Percentiles rank a stretch among this genome's conserved stretches.
These are phyloP conservation scores for Chlorella sp. DNA, from an alignment of 139 green algal genomes.

Conservation along the genomic window DNA sequence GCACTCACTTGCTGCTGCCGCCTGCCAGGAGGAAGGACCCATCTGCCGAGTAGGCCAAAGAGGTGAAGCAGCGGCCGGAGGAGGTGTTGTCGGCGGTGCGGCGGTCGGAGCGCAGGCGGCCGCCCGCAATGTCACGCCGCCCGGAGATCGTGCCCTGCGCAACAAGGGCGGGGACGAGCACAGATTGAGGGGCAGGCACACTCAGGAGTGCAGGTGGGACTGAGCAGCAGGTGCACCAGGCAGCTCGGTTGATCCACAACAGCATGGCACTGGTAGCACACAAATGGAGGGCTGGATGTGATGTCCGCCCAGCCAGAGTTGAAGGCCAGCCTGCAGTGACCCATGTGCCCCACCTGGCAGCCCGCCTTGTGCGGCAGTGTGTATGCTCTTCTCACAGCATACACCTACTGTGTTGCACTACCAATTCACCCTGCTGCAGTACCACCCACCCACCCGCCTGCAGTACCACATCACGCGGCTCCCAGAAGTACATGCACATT, in stretches of 20 bases:
- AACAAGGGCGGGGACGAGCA: too few relatives aligned
- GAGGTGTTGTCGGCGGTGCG: slow-evolving; percentile 73
- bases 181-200: too few relatives aligned
- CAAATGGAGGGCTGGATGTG: not conserved
- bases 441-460: slow-evolving; percentile 46
- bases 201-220: not conserved
- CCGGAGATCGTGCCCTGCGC: slow-evolving; percentile 82
- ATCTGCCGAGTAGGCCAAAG: slow-evolving; percentile 90
- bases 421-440: not conserved
- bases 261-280: too few relatives aligned
- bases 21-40: slow-evolving; percentile 88
- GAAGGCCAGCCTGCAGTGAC: too few relatives aligned
- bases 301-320: too few relatives aligned
- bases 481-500: slow-evolving; percentile 96
- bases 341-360: too few relatives aligned
- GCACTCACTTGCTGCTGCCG: slow-evolving; percentile 70
- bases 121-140: slow-evolving; percentile 88
- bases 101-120: slow-evolving; percentile 75
- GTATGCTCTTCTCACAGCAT: too few relatives aligned
- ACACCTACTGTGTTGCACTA: too few relatives aligned
- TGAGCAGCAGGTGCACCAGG: not conserved
- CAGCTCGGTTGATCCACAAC: not conserved
- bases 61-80: slow-evolving; percentile 84
- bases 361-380: too few relatives aligned
- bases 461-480: slow-evolving; percentile 81